Base-by-base conservation (phyloP, 306 rosid species). In the Gillenia trifoliata region DNA sequence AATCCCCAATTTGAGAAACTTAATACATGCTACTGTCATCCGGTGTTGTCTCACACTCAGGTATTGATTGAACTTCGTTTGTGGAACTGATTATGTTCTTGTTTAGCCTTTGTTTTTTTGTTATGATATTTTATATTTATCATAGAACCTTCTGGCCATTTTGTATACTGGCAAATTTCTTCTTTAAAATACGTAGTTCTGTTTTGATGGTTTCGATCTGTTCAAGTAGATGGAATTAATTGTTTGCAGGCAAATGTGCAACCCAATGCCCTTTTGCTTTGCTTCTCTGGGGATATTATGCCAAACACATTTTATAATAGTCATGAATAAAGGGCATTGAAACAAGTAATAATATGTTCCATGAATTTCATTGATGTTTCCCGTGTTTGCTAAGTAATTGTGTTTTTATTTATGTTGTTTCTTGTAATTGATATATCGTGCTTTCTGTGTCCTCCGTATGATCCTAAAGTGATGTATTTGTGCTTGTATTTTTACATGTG, bases 41-140 rank as follows among this genome's bases (percentile, higher is more conserved):
- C 91, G 95, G 97, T 91, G 25, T 81, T 91, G 89, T 95, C 97
- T 22, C 97, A 91, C 80, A 91, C 97, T 49, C 97, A 91, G 97
- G 97, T 91, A 81, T 23, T 12, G n/a, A 29, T 26, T 0, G 12
- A 3, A 28, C 12, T 12, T 5, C 3, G 1, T n/a, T 3, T 38
- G 0, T 49, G 8, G 2, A 15, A 11, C 20, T 65, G 6, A 64
- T 8, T 8, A 22, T 40, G 6, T 15, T 3, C 15, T 0, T 20
- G 2, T 15, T 28, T 17, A 62, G 25, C 5, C n/a, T 1, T 10
- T 25, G 16, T 5, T 25, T 69, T 54, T 49, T n/a, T n/a, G 8
- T 54, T 12, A 6, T 25, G 30, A 25, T 23, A 25, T 57, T 57
- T 25, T 57, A 6, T 57, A n/a, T 54, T 0, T 28, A 22, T n/a